Conservation (phyloP, 495 filamentous ascomycete genomes). For the Penicillium paradoxum region DNA sequence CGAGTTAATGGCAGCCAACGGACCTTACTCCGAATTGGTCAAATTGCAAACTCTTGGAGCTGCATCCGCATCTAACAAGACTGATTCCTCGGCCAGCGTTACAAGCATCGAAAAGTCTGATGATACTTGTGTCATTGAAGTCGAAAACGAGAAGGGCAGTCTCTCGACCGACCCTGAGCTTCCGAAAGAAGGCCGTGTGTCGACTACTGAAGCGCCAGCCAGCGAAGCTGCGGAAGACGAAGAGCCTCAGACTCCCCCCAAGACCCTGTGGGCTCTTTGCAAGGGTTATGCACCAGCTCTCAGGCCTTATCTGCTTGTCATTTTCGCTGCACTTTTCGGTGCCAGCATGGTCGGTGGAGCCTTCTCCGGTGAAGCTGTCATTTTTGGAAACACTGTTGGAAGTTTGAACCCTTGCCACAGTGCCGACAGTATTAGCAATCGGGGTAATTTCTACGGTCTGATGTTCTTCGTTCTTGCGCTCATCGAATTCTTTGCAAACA, state of each 20-base stretch:
- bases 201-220: slow-evolving; percentile 14
- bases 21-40: slow-evolving; percentile 44
- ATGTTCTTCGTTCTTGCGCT: slow-evolving; percentile 50
- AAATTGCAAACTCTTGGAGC: slow-evolving; percentile 38
- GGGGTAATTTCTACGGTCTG: slow-evolving; percentile 44
- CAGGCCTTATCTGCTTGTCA: slow-evolving; percentile 34
- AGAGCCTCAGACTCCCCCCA: slow-evolving; percentile 27
- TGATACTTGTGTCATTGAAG: slow-evolving; percentile 19
- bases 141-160: slow-evolving; percentile 20
- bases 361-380: slow-evolving; percentile 48
- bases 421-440: slow-evolving; percentile 29
- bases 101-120: slow-evolving; percentile 26
- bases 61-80: slow-evolving; percentile 20
- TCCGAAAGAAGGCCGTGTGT: slow-evolving; percentile 14
- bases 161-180: slow-evolving; percentile 13
- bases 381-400: slow-evolving; percentile 49
- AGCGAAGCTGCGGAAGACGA: slow-evolving; percentile 16
- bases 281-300: slow-evolving; percentile 30
- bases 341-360: slow-evolving; percentile 42
- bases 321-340: slow-evolving; percentile 35
- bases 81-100: slow-evolving; percentile 13
- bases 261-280: slow-evolving; percentile 30
- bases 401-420: slow-evolving; percentile 41
- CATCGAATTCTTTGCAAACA: slow-evolving; percentile 46
- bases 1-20: slow-evolving; percentile 32